Conservation (phyloP, 345 rosid genomes). For the Euclidium syriacum region DNA sequence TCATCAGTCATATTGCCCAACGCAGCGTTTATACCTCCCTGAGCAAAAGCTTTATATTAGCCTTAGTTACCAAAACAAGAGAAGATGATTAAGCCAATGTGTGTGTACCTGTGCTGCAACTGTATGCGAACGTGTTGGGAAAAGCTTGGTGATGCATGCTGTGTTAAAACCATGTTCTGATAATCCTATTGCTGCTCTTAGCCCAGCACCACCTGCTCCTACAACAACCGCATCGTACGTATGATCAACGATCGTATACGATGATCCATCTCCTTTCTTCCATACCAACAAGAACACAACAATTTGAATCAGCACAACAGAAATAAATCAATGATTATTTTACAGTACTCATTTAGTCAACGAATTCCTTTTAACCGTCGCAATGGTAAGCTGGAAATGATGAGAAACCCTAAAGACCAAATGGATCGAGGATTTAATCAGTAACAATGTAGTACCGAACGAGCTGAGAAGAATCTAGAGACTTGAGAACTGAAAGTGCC, state of each 20-base stretch:
- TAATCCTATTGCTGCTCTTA: conserved; percentile 89
- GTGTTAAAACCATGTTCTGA: conserved; percentile 96
- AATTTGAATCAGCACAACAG: not conserved
- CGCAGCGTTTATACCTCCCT: conserved; percentile 98
- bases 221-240: conserved; percentile 88
- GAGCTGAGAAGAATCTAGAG: conserved; percentile 64
- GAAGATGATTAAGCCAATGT: not conserved
- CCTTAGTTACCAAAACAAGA: not conserved
- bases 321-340: not conserved
- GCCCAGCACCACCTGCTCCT: conserved; percentile 97
- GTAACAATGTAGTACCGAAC: conserved; percentile 40
- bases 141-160: conserved; percentile 91
- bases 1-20: conserved; percentile 91
- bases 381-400: not conserved
- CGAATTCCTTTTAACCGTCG: not conserved
- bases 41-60: not conserved
- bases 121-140: conserved; percentile 90
- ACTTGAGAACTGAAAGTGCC: conserved; percentile 45
- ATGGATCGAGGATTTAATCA: not conserved
- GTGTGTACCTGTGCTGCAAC: conserved; percentile 86
- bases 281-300: not conserved
- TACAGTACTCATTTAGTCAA: not conserved
- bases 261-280: conserved; percentile 38
- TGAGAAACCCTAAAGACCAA: not conserved
- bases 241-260: conserved; percentile 88